phyloP scores from a whole-genome alignment of 2,329 filamentous ascomycete genomes.

The Colletotrichum gloeosporioides region DNA sequence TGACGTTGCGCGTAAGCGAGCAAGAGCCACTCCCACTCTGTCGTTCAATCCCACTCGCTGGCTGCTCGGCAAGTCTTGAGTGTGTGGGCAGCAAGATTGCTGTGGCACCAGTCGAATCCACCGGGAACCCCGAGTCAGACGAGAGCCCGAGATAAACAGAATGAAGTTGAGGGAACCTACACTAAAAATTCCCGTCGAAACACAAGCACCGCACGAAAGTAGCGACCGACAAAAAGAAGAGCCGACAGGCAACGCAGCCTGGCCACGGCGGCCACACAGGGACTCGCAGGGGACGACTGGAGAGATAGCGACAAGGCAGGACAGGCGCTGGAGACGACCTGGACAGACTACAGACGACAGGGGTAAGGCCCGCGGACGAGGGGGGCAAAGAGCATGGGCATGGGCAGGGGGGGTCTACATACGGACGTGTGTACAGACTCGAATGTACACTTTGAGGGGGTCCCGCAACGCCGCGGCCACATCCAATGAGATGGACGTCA shows the following conservation, averaged over 20 bases:
- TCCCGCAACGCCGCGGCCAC: neutral
- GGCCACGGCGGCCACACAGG: neutral
- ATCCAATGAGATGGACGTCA: slow-evolving; percentile 20
- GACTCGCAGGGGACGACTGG: neutral
- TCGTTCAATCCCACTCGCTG: neutral
- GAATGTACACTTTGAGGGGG: neutral
- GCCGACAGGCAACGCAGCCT: neutral
- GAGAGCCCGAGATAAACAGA: slow-evolving; percentile 9
- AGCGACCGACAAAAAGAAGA: neutral
- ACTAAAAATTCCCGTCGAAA: neutral
- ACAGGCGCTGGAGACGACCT: neutral
- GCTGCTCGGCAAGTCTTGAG: slow-evolving; percentile 10
- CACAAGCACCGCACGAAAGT: neutral
- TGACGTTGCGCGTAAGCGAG: neutral
- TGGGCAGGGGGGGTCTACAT: slow-evolving; percentile 1
- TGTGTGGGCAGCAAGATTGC: slow-evolving; percentile 17
- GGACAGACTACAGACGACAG: neutral
- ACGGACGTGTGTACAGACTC: neutral
- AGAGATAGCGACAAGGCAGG: neutral
- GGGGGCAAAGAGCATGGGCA: slow-evolving; percentile 9
- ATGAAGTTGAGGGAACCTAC: slow-evolving; percentile 16
- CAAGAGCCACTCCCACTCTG: neutral
- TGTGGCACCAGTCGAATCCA: slow-evolving; percentile 19
- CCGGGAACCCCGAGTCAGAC: slow-evolving; percentile 19
- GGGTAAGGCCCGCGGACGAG: neutral